Evolutionary conservation across 2,329 filamentous ascomycete genomes (phyloP).

Genomic region (Penicillium oxalicum): DNA sequence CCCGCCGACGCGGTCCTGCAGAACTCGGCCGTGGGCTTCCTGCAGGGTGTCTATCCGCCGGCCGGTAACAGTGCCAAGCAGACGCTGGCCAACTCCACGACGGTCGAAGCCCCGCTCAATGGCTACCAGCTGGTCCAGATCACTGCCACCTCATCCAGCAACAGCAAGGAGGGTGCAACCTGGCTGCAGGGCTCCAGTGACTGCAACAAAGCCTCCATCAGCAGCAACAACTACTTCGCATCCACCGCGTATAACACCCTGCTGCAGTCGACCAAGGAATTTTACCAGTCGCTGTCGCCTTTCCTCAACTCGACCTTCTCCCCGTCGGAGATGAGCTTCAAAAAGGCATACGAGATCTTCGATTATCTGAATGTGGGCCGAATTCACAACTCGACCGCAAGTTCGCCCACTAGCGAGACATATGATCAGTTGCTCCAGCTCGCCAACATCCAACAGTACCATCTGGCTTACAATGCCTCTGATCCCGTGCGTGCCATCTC

Average conservation of each 20-base stretch:
- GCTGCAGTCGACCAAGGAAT: slow-evolving; percentile 45
- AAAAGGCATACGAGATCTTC: slow-evolving; percentile 62
- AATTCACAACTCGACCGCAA: slow-evolving; percentile 53
- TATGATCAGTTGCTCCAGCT: slow-evolving; percentile 63
- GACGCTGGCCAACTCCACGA: slow-evolving; percentile 64
- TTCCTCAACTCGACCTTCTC: slow-evolving; percentile 50
- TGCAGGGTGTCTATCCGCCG: slow-evolving; percentile 83
- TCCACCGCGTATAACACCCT: slow-evolving; percentile 46
- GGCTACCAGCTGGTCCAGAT: slow-evolving; percentile 84
- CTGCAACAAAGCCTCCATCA: slow-evolving; percentile 51
- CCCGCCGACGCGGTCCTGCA: slow-evolving; percentile 73
- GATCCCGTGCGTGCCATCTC: slow-evolving; percentile 46
- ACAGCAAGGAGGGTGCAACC: slow-evolving; percentile 53
- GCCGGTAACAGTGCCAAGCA: slow-evolving; percentile 53
- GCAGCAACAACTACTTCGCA: slow-evolving; percentile 55
- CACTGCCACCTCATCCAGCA: slow-evolving; percentile 52
- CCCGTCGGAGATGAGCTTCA: slow-evolving; percentile 47
- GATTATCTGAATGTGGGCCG: slow-evolving; percentile 58
- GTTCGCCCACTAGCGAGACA: slow-evolving; percentile 53
- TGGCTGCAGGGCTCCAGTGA: slow-evolving; percentile 56
- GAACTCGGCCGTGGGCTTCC: slow-evolving; percentile 70
- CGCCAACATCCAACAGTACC: slow-evolving; percentile 74
- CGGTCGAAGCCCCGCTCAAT: slow-evolving; percentile 60
- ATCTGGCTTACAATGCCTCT: slow-evolving; percentile 68
- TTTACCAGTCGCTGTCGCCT: slow-evolving; percentile 50